These are phyloP conservation scores for Leccinum rimulosum DNA, from an alignment of 768 basidiomycete genomes.

Conservation along the genomic window DNA sequence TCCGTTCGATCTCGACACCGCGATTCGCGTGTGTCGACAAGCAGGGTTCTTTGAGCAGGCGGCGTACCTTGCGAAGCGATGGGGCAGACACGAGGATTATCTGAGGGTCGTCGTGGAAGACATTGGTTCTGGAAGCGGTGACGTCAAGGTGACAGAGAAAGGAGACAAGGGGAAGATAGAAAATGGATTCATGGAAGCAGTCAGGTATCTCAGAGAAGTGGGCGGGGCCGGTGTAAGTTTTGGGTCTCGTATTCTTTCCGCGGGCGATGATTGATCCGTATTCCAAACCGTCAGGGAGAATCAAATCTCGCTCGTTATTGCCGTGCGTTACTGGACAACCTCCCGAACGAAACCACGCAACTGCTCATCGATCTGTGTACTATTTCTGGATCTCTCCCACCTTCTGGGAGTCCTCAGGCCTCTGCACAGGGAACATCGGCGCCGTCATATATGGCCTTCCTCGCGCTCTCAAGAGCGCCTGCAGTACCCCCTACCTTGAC, in stretches of 20 bases:
- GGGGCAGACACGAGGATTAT: slow-evolving; percentile 90
- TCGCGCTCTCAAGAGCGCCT: slow-evolving; percentile 65
- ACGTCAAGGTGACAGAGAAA: slow-evolving; percentile 13
- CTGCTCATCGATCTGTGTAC: slow-evolving; percentile 92
- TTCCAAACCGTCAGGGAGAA: slow-evolving; percentile 60
- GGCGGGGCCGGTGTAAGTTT: slow-evolving; percentile 74
- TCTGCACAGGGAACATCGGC: slow-evolving; percentile 24
- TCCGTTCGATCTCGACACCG: slow-evolving; percentile 96
- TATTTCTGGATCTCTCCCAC: slow-evolving; percentile 48
- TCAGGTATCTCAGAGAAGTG: slow-evolving; percentile 74
- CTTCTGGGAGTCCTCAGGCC: slow-evolving; percentile 22
- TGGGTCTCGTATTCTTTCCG: neutral
- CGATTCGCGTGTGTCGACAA: slow-evolving; percentile 94
- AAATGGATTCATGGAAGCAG: slow-evolving; percentile 63
- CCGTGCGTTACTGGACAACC: slow-evolving; percentile 73
- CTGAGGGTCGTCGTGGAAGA: slow-evolving; percentile 94
- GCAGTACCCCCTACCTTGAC: slow-evolving; percentile 42
- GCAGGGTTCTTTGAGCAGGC: slow-evolving; percentile 97
- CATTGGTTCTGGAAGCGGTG: slow-evolving; percentile 40
- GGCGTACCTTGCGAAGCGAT: slow-evolving; percentile 88
- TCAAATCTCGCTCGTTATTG: slow-evolving; percentile 87
- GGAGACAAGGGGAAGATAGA: slow-evolving; percentile 36
- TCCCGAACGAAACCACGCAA: slow-evolving; percentile 87
- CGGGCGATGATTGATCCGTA: neutral
- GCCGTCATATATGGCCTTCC: slow-evolving; percentile 77